These are phyloP conservation scores for Xerocomellus chrysenteron DNA, from an alignment of 768 basidiomycete species.

Conservation along the genomic window DNA sequence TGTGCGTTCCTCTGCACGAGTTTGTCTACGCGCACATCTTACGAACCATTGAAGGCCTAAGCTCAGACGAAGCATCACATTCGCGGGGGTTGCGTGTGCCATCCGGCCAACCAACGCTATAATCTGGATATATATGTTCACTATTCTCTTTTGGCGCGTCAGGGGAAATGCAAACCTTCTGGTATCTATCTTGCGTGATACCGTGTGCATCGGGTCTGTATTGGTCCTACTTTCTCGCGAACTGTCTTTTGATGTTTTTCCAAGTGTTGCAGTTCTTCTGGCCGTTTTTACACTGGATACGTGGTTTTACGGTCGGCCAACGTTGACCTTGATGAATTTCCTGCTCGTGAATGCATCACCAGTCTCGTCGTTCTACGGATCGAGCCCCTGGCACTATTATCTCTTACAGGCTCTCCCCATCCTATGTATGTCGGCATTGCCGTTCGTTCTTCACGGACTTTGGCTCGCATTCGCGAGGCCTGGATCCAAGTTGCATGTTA, in stretches of 20 bases:
- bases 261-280: slow-evolving; percentile 21
- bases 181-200: slow-evolving; percentile 38
- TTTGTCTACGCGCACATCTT: slow-evolving; percentile 22
- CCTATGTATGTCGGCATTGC: slow-evolving; percentile 68
- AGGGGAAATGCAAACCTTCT: slow-evolving; percentile 36
- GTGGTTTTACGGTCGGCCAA: slow-evolving; percentile 61
- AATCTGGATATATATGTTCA: slow-evolving; percentile 77
- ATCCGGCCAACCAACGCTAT: slow-evolving; percentile 87
- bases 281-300: slow-evolving; percentile 58
- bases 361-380: slow-evolving; percentile 91
- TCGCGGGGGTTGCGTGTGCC: slow-evolving; percentile 78
- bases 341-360: slow-evolving; percentile 77
- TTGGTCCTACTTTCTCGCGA: slow-evolving; percentile 1
- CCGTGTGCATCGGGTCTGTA: slow-evolving; percentile 46
- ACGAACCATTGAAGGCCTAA: slow-evolving; percentile 33
- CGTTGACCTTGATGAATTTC: slow-evolving; percentile 82
- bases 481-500: slow-evolving; percentile 35
- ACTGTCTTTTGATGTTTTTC: slow-evolving; percentile 5
- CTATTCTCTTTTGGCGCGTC: slow-evolving; percentile 54
- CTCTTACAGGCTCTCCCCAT: slow-evolving; percentile 83
- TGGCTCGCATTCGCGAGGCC: slow-evolving; percentile 35
- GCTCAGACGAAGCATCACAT: slow-evolving; percentile 39
- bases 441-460: slow-evolving; percentile 67
- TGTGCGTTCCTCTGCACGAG: slow-evolving; percentile 11
- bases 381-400: slow-evolving; percentile 87